These are phyloP conservation scores for Xylaria palmicola DNA, from an alignment of 495 filamentous ascomycete species.

Conservation along the genomic window DNA sequence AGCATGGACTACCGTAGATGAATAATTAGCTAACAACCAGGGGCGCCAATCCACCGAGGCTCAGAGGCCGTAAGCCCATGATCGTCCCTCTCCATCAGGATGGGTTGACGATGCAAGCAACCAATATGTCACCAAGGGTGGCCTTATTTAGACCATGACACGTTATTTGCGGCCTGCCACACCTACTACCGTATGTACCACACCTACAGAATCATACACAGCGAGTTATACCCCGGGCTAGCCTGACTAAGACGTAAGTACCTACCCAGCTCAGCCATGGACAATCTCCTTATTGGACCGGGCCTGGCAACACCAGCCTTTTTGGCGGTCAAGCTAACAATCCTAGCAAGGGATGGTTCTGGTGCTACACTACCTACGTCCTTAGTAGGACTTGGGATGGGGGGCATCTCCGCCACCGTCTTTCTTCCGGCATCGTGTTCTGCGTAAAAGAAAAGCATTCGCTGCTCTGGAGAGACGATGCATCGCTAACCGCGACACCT, in stretches of 20 bases:
- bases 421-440: too few species aligned
- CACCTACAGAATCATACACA: too few species aligned
- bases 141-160: too few species aligned
- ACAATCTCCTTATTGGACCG: neutral
- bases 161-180: too few species aligned
- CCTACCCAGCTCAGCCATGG: neutral
- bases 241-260: too few species aligned
- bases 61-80: conserved; percentile 6
- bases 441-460: too few species aligned
- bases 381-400: neutral
- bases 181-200: neutral
- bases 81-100: conserved; percentile 11
- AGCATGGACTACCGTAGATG: neutral
- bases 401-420: too few species aligned
- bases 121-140: neutral
- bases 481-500: too few species aligned
- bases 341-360: too few species aligned
- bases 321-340: neutral
- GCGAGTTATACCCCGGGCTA: too few species aligned
- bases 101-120: conserved; percentile 8
- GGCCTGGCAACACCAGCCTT: neutral
- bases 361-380: too few species aligned
- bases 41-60: conserved; percentile 1
- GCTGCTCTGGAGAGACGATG: too few species aligned
- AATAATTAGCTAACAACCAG: conserved; percentile 1